Evolutionary conservation across 257 asterid genomes (phyloP), one percentile per base, ranked within the genome.

Genomic region (Solanum habrochaites): DNA sequence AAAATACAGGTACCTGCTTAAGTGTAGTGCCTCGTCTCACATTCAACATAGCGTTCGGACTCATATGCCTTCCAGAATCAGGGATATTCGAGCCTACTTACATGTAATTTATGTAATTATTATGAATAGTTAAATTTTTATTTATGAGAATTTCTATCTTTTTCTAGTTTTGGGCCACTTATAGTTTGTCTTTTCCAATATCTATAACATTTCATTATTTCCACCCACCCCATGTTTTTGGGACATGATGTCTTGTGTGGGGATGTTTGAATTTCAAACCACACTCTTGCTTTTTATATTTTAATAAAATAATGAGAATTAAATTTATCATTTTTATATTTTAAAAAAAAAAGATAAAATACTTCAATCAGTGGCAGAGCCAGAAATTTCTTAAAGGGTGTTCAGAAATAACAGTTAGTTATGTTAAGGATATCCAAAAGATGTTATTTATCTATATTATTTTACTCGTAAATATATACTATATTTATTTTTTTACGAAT

Each of bases 341-440:
- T n/a, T n/a, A n/a, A 0, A 49, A 11, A 69, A 67, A 29, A 6
- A 67, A 67, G 6, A 67, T 27, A 5, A 60, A 60, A 23, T 60
- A 23, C 7, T 23, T 37, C 39, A 6, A 37, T 1, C 39, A 37
- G 1, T 37, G 39, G 0, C 7, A 0, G 7, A 1, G 39, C 0
- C 1, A 37, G 7, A 0, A 5, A 5, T 37, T 37, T 37, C 39
- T 37, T 37, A 37, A 37, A 37, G 39, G 7, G 2, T 37, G 1
- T 6, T 5, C 1, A 37, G 0, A 37, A 37, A 37, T 37, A 37
- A 0, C 7, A 37, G 7, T 6, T 37, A 1, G 7, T 37, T 37
- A 1, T 37, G 7, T 37, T 37, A 37, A 37, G 7, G 1, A 37
- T 37, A 1, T 37, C 39, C 6, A 37, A 37, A 37, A 37, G 4